Evolutionary conservation across 345 rosid species (phyloP).

Genomic region (Camelina sativa): DNA sequence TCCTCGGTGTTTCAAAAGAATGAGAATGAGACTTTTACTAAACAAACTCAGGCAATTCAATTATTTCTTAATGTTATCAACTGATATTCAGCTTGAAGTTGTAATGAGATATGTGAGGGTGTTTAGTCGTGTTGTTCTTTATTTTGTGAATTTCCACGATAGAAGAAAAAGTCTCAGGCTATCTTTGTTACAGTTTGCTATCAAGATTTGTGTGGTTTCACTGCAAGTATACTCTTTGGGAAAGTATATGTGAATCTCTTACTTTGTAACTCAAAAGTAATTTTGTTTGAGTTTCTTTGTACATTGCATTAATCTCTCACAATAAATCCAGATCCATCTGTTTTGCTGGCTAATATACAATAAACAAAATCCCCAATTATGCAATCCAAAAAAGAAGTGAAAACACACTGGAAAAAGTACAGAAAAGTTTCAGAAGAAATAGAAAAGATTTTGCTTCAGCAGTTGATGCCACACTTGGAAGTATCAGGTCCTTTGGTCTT

Average conservation of each 20-base stretch:
- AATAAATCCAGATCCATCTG: constrained; percentile 27
- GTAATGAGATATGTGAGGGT: constrained; percentile 16
- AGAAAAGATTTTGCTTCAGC: constrained; percentile 49
- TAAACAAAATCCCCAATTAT: constrained; percentile 34
- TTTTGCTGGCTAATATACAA: constrained; percentile 27
- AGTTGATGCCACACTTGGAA: constrained; percentile 82
- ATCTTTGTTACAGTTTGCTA: constrained; percentile 3
- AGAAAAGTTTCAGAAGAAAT: constrained; percentile 10
- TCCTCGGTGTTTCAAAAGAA: constrained; percentile 74
- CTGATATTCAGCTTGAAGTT: constrained; percentile 27
- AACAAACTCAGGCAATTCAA: constrained; percentile 11
- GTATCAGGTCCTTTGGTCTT: constrained; percentile 95
- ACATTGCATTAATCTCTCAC: constrained; percentile 24
- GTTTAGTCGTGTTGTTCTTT: constrained; percentile 7
- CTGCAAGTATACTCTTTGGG: background rate
- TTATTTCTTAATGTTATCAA: background rate
- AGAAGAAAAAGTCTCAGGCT: background rate
- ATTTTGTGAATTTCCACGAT: constrained; percentile 38
- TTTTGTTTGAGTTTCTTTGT: constrained; percentile 6
- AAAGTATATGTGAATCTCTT: background rate
- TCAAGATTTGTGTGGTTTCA: constrained; percentile 11
- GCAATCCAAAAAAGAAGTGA: constrained; percentile 28
- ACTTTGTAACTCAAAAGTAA: background rate
- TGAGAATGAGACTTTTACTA: constrained; percentile 31
- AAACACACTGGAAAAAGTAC: constrained; percentile 23